Base-by-base conservation (phyloP, 495 filamentous ascomycete species). In the Hypoxylon subgilvum region DNA sequence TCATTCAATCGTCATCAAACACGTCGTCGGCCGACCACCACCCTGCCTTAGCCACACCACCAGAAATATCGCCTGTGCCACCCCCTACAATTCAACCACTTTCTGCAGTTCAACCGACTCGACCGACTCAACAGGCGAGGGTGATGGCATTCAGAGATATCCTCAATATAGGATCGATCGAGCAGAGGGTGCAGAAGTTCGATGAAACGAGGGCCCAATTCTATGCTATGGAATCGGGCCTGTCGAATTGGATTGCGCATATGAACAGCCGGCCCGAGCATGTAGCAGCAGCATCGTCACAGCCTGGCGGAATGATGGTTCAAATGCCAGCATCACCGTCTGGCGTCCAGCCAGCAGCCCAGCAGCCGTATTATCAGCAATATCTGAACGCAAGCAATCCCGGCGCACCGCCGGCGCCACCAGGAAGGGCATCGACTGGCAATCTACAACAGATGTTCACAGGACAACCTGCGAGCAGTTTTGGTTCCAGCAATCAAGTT, bases 141-240 rank as follows among this genome's bases (percentile, higher is more conserved):
- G 69, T 82, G 7, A 63, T 82, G 17, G 72, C 81, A 4, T 92
- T 92, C 72, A 82, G 87, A 17, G 86, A 92, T 30, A 93, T 94
- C 40, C 74, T 90, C 41, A 81, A 82, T 3, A 74, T 90, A 27
- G 78, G 80, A 14, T 76, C 80, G 4, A 62, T 82, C 0, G 64
- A 78, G 18, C 87, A 92, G 31, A 84, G 90, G 17, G 86, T 91
- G 38, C 71, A 77, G 28, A 82, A 84, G 1, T 94, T 85, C 66
- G 80, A 90, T 57, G 81, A 84, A 27, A 87, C 88, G 0, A 80
- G 89, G 40, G 72, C 78, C 12, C 85, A 90, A 46, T 91, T 90
- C 57, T 86, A 88, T 1, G 71, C 77, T 7, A 80, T 87, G 48
- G 82, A 96, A 48, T 86, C 86, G 6, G 91, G 92, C 2, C 72